Evolutionary conservation across 2,329 filamentous ascomycete genomes (phyloP).

Genomic region (Penicillium sclerotigenum): DNA sequence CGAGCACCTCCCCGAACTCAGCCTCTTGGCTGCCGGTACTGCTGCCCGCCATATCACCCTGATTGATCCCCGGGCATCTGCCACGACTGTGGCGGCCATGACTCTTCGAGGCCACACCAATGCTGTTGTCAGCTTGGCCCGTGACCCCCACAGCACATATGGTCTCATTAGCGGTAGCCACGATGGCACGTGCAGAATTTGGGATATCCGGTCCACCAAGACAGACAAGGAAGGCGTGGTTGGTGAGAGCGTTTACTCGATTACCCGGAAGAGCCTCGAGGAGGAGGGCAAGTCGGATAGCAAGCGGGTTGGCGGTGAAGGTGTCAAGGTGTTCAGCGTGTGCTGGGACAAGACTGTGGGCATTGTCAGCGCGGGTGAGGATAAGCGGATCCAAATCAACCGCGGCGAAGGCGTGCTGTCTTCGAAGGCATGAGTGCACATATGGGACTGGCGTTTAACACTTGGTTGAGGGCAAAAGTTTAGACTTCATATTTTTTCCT

Average conservation of each 20-base stretch:
- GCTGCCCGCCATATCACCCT: constrained; percentile 84
- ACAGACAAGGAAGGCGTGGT: constrained; percentile 58
- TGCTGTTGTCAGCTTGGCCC: constrained; percentile 58
- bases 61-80: constrained; percentile 81
- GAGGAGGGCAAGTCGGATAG: constrained; percentile 57
- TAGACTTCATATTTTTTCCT: constrained; percentile 15
- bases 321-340: constrained; percentile 85
- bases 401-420: constrained; percentile 54
- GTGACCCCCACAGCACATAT: constrained; percentile 67
- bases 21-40: constrained; percentile 70
- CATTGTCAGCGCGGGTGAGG: constrained; percentile 87
- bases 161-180: constrained; percentile 86
- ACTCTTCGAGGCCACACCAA: constrained; percentile 90
- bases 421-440: constrained; percentile 29
- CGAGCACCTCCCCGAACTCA: constrained; percentile 64
- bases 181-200: constrained; percentile 88
- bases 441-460: constrained; percentile 31
- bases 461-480: constrained; percentile 34
- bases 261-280: constrained; percentile 70
- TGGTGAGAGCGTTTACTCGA: constrained; percentile 72
- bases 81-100: constrained; percentile 75
- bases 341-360: constrained; percentile 82
- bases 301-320: constrained; percentile 69
- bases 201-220: constrained; percentile 76
- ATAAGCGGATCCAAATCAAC: constrained; percentile 93